Conservation (phyloP, 176 grass and related monocot genomes). For the Tuctoria greenei region DNA sequence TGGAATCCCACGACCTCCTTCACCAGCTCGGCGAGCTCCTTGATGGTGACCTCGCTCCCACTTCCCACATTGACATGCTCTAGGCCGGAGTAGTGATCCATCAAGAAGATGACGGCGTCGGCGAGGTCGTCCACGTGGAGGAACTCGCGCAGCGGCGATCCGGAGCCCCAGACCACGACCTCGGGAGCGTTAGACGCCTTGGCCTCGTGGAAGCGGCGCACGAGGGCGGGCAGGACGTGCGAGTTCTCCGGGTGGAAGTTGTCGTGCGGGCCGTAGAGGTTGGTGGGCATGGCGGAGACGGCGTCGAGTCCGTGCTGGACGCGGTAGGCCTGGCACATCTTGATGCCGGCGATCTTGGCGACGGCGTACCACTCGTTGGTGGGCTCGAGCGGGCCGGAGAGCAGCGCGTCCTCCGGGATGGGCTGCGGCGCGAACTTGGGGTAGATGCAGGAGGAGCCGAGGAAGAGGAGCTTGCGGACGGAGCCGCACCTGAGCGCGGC, state of each 20-base stretch:
- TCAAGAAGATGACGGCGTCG: slow-evolving; percentile 61
- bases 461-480: slow-evolving; percentile 83
- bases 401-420: slow-evolving; percentile 62
- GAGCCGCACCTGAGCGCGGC: slow-evolving; percentile 57
- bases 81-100: slow-evolving; percentile 63
- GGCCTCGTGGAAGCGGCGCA: slow-evolving; percentile 74
- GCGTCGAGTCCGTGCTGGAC: slow-evolving; percentile 76
- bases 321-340: slow-evolving; percentile 86
- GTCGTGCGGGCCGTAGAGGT: slow-evolving; percentile 74
- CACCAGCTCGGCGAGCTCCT: slow-evolving; percentile 69
- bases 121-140: slow-evolving; percentile 74
- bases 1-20: slow-evolving; percentile 65
- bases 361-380: slow-evolving; percentile 88
- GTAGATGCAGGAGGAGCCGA: slow-evolving; percentile 89
- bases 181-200: slow-evolving; percentile 40
- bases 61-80: slow-evolving; percentile 79
- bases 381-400: slow-evolving; percentile 77
- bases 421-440: slow-evolving; percentile 81
- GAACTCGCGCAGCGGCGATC: slow-evolving; percentile 68
- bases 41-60: slow-evolving; percentile 70
- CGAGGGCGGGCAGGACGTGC: slow-evolving; percentile 59
- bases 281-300: slow-evolving; percentile 82
- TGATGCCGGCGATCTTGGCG: slow-evolving; percentile 84
- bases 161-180: slow-evolving; percentile 75
- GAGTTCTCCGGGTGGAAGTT: slow-evolving; percentile 77